phyloP scores from a whole-genome alignment of 2,329 filamentous ascomycete genomes.

The Monilinia laxa region DNA sequence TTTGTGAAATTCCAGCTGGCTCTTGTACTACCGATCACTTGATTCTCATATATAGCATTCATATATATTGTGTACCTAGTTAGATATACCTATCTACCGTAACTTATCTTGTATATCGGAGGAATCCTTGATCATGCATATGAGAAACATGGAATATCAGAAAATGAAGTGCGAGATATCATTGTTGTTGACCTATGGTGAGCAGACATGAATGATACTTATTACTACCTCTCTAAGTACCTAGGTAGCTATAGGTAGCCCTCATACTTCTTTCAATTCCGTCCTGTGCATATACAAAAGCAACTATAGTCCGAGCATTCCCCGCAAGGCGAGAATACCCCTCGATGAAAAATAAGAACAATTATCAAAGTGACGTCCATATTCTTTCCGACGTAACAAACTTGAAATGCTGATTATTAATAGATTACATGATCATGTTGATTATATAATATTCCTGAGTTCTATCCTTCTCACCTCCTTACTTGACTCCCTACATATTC shows the following conservation, averaged over 20 bases:
- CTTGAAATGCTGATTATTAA: background rate
- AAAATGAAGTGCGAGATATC: background rate
- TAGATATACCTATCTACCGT: too few relatives aligned
- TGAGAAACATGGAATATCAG: background rate
- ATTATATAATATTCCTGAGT: too few relatives aligned
- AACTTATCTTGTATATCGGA: too few relatives aligned
- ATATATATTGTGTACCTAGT: too few relatives aligned
- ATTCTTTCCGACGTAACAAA: too few relatives aligned
- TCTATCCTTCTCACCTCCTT: too few relatives aligned
- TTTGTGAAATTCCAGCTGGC: background rate
- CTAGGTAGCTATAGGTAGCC: too few relatives aligned
- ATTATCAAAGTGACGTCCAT: background rate
- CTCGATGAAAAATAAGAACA: background rate
- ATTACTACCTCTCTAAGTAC: too few relatives aligned
- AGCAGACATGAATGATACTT: background rate
- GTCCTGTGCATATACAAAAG: background rate
- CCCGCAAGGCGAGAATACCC: background rate
- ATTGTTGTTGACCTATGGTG: background rate
- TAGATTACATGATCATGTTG: too few relatives aligned
- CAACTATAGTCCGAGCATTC: background rate
- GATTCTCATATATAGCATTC: background rate
- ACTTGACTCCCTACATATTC: too few relatives aligned
- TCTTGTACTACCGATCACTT: background rate
- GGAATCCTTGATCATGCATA: too few relatives aligned
- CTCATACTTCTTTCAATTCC: background rate